These are phyloP conservation scores for Pseudocercospora eumusae DNA, from an alignment of 2,329 filamentous ascomycete species.

Conservation along the genomic window DNA sequence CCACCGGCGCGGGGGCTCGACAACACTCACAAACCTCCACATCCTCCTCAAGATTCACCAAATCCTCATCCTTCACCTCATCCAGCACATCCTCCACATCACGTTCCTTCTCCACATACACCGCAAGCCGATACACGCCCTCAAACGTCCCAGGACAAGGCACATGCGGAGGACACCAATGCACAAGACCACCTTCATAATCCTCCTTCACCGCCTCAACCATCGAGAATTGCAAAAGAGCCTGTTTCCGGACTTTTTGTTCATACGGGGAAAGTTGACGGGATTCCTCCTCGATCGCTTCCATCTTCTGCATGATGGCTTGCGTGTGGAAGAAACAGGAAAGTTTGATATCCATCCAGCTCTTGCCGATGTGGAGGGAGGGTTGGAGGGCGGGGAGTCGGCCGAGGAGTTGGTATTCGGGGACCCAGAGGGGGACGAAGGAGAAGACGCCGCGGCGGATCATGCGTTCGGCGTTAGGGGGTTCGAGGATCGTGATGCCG, in stretches of 20 bases:
- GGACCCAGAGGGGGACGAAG: not conserved
- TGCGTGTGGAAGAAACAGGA: not conserved
- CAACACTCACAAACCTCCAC: not conserved
- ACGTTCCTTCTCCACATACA: not conserved
- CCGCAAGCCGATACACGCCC: not conserved
- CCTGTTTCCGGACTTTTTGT: not conserved
- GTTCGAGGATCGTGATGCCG: not conserved
- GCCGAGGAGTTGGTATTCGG: not conserved
- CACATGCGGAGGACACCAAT: not conserved
- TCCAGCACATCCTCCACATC: not conserved
- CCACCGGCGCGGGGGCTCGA: not conserved
- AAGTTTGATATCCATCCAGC: fast-evolving
- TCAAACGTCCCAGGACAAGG: not conserved
- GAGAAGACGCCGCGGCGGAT: not conserved
- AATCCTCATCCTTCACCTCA: not conserved
- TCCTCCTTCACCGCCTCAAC: not conserved
- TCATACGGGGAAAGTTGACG: not conserved
- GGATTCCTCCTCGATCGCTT: not conserved
- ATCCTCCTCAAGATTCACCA: not conserved
- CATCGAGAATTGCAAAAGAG: not conserved
- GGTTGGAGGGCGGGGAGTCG: not conserved
- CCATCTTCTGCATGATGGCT: not conserved
- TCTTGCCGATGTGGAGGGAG: not conserved
- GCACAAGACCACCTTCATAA: fast-evolving
- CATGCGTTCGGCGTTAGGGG: not conserved